A percentile compares a stretch with the other conserved stretches of the same genome.
These are phyloP conservation scores for Lachancea lanzarotensis DNA, from an alignment of 805 yeast genomes.

Conservation along the genomic window DNA sequence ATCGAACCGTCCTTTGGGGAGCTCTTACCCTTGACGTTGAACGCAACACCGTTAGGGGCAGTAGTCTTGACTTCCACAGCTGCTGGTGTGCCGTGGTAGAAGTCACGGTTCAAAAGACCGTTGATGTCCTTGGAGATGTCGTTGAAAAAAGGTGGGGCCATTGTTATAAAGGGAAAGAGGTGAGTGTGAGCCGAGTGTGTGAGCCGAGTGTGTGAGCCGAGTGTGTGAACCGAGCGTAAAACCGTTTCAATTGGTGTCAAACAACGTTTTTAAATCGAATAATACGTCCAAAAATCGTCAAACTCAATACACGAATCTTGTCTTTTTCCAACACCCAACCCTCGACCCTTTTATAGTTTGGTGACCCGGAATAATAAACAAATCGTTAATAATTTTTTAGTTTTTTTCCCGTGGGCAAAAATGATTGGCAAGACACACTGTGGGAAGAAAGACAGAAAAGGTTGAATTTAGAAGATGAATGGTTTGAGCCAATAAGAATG, in stretches of 20 bases:
- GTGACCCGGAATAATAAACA: neutral
- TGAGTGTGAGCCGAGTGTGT: too few species aligned
- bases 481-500: neutral
- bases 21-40: slow-evolving; percentile 88
- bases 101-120: slow-evolving; percentile 84
- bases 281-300: too few species aligned
- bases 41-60: slow-evolving; percentile 95
- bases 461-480: neutral
- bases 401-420: slow-evolving; percentile 2
- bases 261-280: neutral
- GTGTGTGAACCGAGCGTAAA: neutral
- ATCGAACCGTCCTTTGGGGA: slow-evolving; percentile 72
- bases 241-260: neutral
- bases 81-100: slow-evolving; percentile 86
- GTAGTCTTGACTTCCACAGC: slow-evolving; percentile 82
- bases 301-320: too few species aligned
- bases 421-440: neutral
- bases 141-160: slow-evolving; percentile 87
- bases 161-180: too few species aligned
- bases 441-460: neutral
- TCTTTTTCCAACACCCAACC: too few species aligned
- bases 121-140: slow-evolving; percentile 91
- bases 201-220: too few species aligned
- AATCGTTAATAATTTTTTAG: neutral
- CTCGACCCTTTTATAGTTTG: neutral